Evolutionary conservation across 371 early-diverging fungal genomes (phyloP), one percentile per base, ranked within the genome.

Genomic region (Massospora cicadina): DNA sequence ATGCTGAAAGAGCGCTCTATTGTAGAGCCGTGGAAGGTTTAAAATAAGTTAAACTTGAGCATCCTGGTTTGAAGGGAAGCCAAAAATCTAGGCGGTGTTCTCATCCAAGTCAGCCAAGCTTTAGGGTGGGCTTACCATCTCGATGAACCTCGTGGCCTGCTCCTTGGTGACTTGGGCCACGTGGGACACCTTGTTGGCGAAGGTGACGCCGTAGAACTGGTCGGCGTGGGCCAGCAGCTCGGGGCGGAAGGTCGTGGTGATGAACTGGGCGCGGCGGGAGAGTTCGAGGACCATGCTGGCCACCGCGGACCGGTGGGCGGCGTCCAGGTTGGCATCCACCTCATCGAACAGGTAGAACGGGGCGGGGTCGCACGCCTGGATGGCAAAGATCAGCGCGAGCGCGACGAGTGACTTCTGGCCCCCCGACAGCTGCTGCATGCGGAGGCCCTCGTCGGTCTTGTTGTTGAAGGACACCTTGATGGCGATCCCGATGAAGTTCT

Each of bases 291-390:
- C 87, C 94, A 95, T 74, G 81, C 81, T 81, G 27, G 98, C 98
- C 23, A 98, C 92, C 2, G 95, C 86, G 0, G 89, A 85, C 32
- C 98, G 83, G 70, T 98, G 93, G 65, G 87, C 91, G 13, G 94
- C 91, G 76, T 99, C 99, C 31, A 99, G 76, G 65, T 97, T 98
- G 31, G 99, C 99, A 80, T 99, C 99, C 76, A 99, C 95, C 79
- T 99, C 99, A 79, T 99, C 99, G 84, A 99, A 98, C 67, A 99
- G 77, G 74, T 99, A 99, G 73, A 99, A 99, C 2, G 99, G 99
- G 53, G 98, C 96, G 23, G 97, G 98, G 68, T 98, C 98, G 72
- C 95, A 93, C 68, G 85, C 82, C 76, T 99, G 99, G 68, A 99
- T 97, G 1, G 99, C 92, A 76, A 99, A 98, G 58, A 99, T 98